Evolutionary conservation across 2,329 filamentous ascomycete species (phyloP).

Genomic region (Fusarium coffeatum): DNA sequence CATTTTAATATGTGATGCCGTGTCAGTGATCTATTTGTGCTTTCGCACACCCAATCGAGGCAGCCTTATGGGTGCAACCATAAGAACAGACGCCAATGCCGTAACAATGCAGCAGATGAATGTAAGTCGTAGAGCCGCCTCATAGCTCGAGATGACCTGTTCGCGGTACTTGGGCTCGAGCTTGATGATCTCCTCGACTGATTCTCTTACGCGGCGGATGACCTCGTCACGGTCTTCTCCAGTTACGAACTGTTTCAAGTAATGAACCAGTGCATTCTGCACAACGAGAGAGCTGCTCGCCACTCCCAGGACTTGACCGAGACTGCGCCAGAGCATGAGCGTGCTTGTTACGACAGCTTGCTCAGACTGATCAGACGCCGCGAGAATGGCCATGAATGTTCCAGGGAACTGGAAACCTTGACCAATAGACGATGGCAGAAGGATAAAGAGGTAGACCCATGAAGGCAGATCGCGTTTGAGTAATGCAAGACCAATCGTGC

Average conservation of each 20-base stretch:
- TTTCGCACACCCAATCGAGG: conserved; percentile 62
- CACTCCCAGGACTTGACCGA: conserved; percentile 80
- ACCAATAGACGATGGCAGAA: conserved; percentile 68
- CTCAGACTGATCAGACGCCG: conserved; percentile 67
- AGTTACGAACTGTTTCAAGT: conserved; percentile 68
- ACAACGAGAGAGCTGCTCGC: conserved; percentile 77
- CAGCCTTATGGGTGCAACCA: conserved; percentile 65
- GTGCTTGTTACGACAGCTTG: conserved; percentile 78
- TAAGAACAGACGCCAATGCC: conserved; percentile 58
- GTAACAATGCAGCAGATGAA: conserved; percentile 60
- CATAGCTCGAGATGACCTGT: conserved; percentile 68
- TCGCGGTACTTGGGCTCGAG: conserved; percentile 60
- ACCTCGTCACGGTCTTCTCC: conserved; percentile 68
- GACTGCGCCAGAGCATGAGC: conserved; percentile 75
- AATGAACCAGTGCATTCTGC: conserved; percentile 74
- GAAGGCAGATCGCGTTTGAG: conserved; percentile 64
- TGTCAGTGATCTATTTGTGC: conserved; percentile 7
- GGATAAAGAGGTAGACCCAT: conserved; percentile 65
- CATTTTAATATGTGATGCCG: background rate
- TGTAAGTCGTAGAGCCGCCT: conserved; percentile 60
- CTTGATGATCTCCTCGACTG: conserved; percentile 64
- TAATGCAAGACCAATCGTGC: conserved; percentile 61
- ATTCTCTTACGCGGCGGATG: conserved; percentile 63
- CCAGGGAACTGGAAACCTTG: conserved; percentile 74
- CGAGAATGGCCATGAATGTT: conserved; percentile 72